These are phyloP conservation scores for Claviceps cyperi DNA, from an alignment of 2,329 filamentous ascomycete species.

Conservation along the genomic window DNA sequence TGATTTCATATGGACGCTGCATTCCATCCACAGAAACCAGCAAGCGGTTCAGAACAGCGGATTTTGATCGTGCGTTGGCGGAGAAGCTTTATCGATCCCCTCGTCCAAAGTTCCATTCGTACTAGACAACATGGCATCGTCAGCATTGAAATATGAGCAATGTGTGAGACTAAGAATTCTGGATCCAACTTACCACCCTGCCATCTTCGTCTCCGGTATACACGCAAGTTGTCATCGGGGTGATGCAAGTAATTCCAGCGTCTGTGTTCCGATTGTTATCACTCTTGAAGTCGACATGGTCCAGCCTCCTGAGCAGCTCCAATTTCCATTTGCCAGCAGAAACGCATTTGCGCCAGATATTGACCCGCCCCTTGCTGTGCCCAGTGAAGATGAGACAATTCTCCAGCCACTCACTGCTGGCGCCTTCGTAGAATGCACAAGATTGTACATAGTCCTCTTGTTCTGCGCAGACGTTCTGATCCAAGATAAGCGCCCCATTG, in stretches of 20 bases:
- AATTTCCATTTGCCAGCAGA: conserved; percentile 54
- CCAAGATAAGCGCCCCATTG: conserved; percentile 70
- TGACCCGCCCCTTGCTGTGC: conserved; percentile 70
- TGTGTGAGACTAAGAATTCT: not conserved
- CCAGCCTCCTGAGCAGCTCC: conserved; percentile 65
- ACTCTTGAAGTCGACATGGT: conserved; percentile 57
- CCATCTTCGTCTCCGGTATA: conserved; percentile 94
- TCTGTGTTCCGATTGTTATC: conserved; percentile 43
- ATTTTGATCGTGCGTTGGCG: not conserved
- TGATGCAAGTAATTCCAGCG: conserved; percentile 71
- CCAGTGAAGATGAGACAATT: conserved; percentile 79
- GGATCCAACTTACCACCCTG: conserved; percentile 47
- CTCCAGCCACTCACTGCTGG: conserved; percentile 82
- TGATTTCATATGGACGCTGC: not conserved
- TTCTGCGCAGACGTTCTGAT: conserved; percentile 61
- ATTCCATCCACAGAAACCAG: not conserved
- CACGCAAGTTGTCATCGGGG: conserved; percentile 66
- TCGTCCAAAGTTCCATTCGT: conserved; percentile 48
- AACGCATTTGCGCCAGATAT: conserved; percentile 51
- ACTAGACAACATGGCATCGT: conserved; percentile 23
- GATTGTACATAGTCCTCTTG: conserved; percentile 64
- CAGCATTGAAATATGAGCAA: conserved; percentile 2
- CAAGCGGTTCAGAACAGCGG: not conserved
- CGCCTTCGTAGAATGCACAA: conserved; percentile 86
- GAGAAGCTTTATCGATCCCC: conserved; percentile 36